phyloP scores from a whole-genome alignment of 192 early-diverging fungal species.

The Ambispora gerdemannii region DNA sequence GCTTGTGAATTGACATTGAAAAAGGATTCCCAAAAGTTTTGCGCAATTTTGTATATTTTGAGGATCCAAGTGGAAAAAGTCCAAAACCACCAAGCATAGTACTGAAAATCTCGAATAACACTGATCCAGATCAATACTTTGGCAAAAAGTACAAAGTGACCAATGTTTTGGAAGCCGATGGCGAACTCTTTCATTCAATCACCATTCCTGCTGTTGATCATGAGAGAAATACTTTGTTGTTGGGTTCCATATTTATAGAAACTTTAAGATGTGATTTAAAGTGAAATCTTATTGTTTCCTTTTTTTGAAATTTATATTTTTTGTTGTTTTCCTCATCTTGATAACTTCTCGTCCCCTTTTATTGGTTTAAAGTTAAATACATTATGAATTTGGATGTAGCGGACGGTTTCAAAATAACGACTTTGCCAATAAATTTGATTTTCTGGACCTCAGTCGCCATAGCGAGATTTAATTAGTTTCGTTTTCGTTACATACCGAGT shows the following conservation, averaged over 20 bases:
- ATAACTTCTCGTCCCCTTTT: too few relatives aligned
- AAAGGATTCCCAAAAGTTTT: neutral
- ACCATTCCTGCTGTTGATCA: conserved; percentile 36
- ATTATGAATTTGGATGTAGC: too few relatives aligned
- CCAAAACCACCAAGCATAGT: conserved; percentile 11
- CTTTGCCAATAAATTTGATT: too few relatives aligned
- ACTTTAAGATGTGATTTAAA: neutral
- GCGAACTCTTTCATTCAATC: conserved; percentile 22
- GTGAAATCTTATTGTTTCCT: too few relatives aligned
- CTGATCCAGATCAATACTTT: neutral
- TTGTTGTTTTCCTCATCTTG: too few relatives aligned
- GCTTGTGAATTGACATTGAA: neutral
- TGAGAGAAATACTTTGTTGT: conserved; percentile 31
- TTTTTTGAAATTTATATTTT: too few relatives aligned
- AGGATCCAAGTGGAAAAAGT: neutral
- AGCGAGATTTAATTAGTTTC: too few relatives aligned
- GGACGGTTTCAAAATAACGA: too few relatives aligned
- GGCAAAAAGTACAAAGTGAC: conserved; percentile 20
- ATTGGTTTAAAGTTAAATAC: too few relatives aligned
- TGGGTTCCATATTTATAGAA: conserved; percentile 27
- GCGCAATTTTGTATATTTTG: conserved; percentile 26
- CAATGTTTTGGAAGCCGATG: conserved; percentile 35
- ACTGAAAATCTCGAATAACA: conserved; percentile 10
- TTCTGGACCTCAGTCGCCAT: too few relatives aligned
- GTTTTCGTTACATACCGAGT: too few relatives aligned